Conservation (phyloP, 805 yeast genomes). For the Yarrowia deformans region DNA sequence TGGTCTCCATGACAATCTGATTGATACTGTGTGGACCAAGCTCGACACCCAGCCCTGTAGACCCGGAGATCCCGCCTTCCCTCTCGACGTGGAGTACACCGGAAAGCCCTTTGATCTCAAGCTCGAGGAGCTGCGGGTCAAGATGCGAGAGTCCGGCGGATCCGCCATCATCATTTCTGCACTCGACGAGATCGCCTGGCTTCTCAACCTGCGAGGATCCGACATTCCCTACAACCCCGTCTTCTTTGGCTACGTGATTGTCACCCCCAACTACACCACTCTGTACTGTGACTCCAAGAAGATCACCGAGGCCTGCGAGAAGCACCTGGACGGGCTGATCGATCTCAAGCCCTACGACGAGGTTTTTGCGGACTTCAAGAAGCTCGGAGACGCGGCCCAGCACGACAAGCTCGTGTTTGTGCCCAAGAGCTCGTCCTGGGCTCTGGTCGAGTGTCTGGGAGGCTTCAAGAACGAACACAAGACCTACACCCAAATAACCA, state of each 20-base stretch:
- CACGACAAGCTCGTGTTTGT: constrained; percentile 55
- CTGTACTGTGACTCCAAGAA: constrained; percentile 64
- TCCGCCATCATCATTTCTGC: constrained; percentile 68
- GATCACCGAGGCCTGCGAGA: constrained; percentile 52
- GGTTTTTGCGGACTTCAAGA: constrained; percentile 64
- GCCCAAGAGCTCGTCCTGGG: constrained; percentile 72
- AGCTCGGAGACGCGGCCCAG: constrained; percentile 43
- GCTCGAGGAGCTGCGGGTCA: constrained; percentile 54
- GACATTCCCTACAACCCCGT: constrained; percentile 90
- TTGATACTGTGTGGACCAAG: constrained; percentile 73
- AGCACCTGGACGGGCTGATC: constrained; percentile 57
- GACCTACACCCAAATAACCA: constrained; percentile 51
- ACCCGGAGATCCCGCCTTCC: constrained; percentile 58
- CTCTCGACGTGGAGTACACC: constrained; percentile 61
- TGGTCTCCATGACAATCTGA: constrained; percentile 67
- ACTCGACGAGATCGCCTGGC: constrained; percentile 91
- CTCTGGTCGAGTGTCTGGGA: constrained; percentile 61
- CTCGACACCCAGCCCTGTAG: constrained; percentile 68
- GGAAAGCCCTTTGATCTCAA: constrained; percentile 73
- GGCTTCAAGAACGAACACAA: constrained; percentile 50
- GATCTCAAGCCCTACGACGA: constrained; percentile 60
- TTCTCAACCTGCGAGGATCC: constrained; percentile 80
- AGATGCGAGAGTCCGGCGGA: constrained; percentile 48
- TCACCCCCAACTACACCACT: constrained; percentile 53
- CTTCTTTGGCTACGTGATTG: constrained; percentile 72